Evolutionary conservation across 805 yeast genomes (phyloP), one percentile per base, ranked within the genome.

Genomic region (Lipomyces kockii): DNA sequence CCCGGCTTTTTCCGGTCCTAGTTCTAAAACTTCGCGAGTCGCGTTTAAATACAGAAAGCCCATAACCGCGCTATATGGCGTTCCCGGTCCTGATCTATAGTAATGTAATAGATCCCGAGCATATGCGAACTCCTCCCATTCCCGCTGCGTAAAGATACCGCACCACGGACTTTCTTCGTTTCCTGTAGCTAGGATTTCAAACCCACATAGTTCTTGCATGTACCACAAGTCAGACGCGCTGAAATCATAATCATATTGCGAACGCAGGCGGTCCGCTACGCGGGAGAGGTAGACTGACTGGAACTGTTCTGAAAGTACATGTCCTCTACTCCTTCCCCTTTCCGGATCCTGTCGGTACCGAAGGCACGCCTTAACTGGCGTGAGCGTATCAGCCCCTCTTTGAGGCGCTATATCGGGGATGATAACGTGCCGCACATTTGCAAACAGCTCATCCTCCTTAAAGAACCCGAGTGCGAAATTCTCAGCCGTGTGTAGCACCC

Each of bases 41-140:
- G 88, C 87, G 66, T 85, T 81, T 69, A 84, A 76, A 73, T 81
- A 81, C 5, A 81, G 78, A 2, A 83, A 80, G 2, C 87, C 88
- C 62, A 82, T 79, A 9, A 78, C 61, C 11, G 61, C 63, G 27
- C 71, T 68, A 22, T 63, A 66, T 32, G 71, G 59, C 20, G 75
- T 69, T 3, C 76, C 78, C 3, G 78, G 78, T 14, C 80, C 80
- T 22, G 71, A 43, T 11, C 70, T 64, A 35, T 69, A 69, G 52
- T 64, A 69, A 39, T 68, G 71, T 43, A 68, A 46, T 51, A 69
- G 53, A 56, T 69, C 72, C 20, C 72, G 68, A 22, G 69, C 67
- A 43, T 69, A 69, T 25, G 65, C 72, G 58, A 68, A 68, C 27
- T 53, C 60, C 57, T 57, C 64, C 72, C 72, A 69, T 35, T 69